phyloP scores from a whole-genome alignment of 192 early-diverging fungal species.

The Gigaspora rosea region DNA sequence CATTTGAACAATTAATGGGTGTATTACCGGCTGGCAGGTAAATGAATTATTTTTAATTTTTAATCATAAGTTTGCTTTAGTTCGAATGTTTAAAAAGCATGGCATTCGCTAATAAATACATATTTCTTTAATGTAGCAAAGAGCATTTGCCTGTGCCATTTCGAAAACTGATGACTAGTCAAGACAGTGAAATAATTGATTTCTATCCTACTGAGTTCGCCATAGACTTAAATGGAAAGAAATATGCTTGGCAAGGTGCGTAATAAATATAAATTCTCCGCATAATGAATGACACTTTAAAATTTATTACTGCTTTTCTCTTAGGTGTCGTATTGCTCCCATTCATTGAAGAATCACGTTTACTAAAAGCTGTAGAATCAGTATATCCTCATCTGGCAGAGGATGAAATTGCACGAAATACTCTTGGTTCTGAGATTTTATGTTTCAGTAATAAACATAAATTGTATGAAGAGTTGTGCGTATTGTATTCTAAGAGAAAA shows the following conservation, averaged over 20 bases:
- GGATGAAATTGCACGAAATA: constrained; percentile 78
- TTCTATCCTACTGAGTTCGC: constrained; percentile 94
- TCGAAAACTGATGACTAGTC: constrained; percentile 78
- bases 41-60: not conserved
- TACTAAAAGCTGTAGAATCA: constrained; percentile 72
- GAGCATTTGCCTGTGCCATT: constrained; percentile 69
- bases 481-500: constrained; percentile 53
- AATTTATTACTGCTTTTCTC: not conserved
- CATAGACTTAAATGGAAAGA: constrained; percentile 94
- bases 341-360: constrained; percentile 87
- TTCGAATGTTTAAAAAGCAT: not conserved
- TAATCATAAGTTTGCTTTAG: not conserved
- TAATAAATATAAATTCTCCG: not conserved
- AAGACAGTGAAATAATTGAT: constrained; percentile 85
- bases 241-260: constrained; percentile 84
- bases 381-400: constrained; percentile 63
- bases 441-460: constrained; percentile 62
- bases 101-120: not conserved
- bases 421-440: constrained; percentile 59
- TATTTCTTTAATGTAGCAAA: constrained; percentile 37
- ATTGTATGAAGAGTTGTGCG: constrained; percentile 58
- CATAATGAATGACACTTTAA: not conserved
- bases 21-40: constrained; percentile 83
- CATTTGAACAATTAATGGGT: constrained; percentile 97
- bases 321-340: constrained; percentile 88